These are phyloP conservation scores for Bacidia rubella DNA, from an alignment of 495 filamentous ascomycete genomes.

Conservation along the genomic window DNA sequence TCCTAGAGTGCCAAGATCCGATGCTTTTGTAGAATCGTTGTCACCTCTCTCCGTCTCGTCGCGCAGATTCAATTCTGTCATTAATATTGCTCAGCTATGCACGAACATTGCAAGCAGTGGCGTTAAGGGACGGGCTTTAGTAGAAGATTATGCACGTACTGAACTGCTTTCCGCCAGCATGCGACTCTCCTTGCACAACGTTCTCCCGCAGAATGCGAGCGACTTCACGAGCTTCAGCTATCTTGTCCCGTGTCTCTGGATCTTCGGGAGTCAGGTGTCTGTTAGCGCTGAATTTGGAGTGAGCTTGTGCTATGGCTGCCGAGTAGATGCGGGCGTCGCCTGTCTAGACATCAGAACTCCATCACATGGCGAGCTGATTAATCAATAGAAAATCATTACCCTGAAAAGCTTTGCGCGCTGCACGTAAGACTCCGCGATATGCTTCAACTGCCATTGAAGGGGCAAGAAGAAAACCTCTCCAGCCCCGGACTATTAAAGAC, in stretches of 20 bases:
- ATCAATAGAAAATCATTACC: conserved; percentile 33
- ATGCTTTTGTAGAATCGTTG: conserved; percentile 66
- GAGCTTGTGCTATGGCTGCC: conserved; percentile 58
- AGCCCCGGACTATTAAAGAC: conserved; percentile 4
- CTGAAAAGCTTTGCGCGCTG: conserved; percentile 69
- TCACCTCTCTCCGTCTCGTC: conserved; percentile 82
- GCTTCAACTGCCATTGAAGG: conserved; percentile 52
- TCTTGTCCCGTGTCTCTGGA: conserved; percentile 32
- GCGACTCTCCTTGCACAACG: conserved; percentile 62
- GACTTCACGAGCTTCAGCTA: conserved; percentile 72
- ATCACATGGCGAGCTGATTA: neutral
- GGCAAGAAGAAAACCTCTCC: neutral
- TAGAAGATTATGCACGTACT: no score
- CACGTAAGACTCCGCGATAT: conserved; percentile 74
- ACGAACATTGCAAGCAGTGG: no score
- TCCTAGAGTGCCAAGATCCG: neutral
- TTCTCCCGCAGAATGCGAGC: conserved; percentile 70
- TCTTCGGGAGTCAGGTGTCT: conserved; percentile 40
- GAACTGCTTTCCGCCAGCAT: conserved; percentile 42
- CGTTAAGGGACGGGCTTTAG: no score
- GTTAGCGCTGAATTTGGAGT: conserved; percentile 55
- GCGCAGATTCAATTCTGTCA: conserved; percentile 69
- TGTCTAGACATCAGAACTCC: conserved; percentile 19
- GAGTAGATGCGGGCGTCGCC: conserved; percentile 52
- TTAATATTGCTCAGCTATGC: no score